phyloP scores from a whole-genome alignment of 1,139 yeast genomes.

The Debaryomycetaceae sp. region DNA sequence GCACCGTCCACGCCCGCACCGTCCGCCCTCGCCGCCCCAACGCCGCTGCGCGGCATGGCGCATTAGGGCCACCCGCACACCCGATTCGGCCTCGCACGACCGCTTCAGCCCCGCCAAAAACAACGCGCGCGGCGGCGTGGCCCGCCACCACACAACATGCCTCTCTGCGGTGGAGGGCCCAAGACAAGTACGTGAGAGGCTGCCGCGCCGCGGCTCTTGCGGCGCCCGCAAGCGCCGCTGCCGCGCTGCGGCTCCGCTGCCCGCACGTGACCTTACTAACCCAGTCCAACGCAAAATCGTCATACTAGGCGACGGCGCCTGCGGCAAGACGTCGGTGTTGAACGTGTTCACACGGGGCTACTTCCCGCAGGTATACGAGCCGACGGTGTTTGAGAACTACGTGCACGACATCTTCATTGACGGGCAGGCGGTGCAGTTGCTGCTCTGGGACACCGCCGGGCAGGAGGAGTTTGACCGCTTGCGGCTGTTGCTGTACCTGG shows the following conservation, averaged over 20 bases:
- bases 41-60: too few relatives aligned
- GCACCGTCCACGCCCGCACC: too few relatives aligned
- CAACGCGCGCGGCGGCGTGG: too few relatives aligned
- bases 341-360: conserved; percentile 97
- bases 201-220: background rate
- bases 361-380: conserved; percentile 97
- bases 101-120: too few relatives aligned
- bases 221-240: too few relatives aligned
- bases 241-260: too few relatives aligned
- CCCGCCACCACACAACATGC: too few relatives aligned
- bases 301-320: conserved; percentile 96
- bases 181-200: conserved; percentile 16
- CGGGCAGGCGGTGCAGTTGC: conserved; percentile 86
- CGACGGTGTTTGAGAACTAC: conserved; percentile 95
- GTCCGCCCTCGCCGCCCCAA: too few relatives aligned
- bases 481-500: conserved; percentile 85
- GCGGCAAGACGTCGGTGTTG: conserved; percentile 85
- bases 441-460: conserved; percentile 98
- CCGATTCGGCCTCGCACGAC: too few relatives aligned
- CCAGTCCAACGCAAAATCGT: conserved; percentile 40
- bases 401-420: conserved; percentile 97
- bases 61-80: too few relatives aligned
- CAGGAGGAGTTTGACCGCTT: conserved; percentile 96
- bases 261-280: conserved; percentile 9
- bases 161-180: conserved; percentile 20